Percentiles rank a stretch among this genome's conserved stretches.
phyloP scores from a whole-genome alignment of 306 rosid genomes.

The Potentilla sterilis region DNA sequence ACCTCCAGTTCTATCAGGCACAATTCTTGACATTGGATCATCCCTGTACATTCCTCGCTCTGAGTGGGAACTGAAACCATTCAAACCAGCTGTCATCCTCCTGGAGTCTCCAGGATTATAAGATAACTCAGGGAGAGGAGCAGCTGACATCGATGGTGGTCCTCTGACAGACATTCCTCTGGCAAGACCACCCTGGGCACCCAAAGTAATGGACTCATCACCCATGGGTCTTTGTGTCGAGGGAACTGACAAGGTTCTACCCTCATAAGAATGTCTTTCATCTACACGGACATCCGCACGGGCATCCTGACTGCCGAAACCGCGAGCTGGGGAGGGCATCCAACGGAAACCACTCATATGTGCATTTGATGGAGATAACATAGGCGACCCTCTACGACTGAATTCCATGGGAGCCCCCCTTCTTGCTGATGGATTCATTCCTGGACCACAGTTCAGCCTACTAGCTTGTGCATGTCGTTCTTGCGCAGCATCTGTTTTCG shows the following conservation, averaged over 20 bases:
- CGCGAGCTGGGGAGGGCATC: slow-evolving; percentile 52
- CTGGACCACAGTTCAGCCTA: slow-evolving; percentile 73
- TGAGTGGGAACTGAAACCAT: slow-evolving; percentile 52
- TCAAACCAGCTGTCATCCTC: slow-evolving; percentile 49
- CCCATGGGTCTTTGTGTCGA: slow-evolving; percentile 58
- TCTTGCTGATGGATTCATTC: slow-evolving; percentile 56
- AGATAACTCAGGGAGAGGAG: slow-evolving; percentile 41
- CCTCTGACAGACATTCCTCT: slow-evolving; percentile 94
- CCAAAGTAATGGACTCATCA: slow-evolving; percentile 74
- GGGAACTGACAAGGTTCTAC: slow-evolving; percentile 59
- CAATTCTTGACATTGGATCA: slow-evolving; percentile 42
- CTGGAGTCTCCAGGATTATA: slow-evolving; percentile 45
- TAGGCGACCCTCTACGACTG: slow-evolving; percentile 59
- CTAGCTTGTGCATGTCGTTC: slow-evolving; percentile 84
- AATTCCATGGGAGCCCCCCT: slow-evolving; percentile 67
- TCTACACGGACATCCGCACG: slow-evolving; percentile 69
- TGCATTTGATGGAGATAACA: slow-evolving; percentile 53
- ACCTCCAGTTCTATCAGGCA: slow-evolving; percentile 47
- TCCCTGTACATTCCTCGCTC: slow-evolving; percentile 51
- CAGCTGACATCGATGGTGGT: slow-evolving; percentile 45
- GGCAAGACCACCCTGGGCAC: slow-evolving; percentile 95
- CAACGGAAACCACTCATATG: slow-evolving; percentile 72
- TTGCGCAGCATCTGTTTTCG: slow-evolving; percentile 85
- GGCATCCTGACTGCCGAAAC: slow-evolving; percentile 74
- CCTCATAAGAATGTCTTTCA: slow-evolving; percentile 64